Conservation (phyloP, 768 basidiomycete species). For the Leccinum boreale region DNA sequence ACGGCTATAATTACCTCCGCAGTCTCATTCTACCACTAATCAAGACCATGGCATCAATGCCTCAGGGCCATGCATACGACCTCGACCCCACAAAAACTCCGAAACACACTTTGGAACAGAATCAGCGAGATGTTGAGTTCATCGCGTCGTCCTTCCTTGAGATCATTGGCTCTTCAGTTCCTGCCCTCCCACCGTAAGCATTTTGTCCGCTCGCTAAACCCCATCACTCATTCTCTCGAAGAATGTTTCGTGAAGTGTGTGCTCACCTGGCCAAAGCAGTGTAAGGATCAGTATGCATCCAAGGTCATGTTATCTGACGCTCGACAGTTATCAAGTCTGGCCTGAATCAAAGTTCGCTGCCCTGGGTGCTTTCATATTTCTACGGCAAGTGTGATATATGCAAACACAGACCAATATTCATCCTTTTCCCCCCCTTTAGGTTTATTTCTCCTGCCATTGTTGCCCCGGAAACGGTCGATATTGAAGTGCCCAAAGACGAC, state of each 20-base stretch:
- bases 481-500: slow-evolving; percentile 69
- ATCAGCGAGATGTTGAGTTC: slow-evolving; percentile 66
- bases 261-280: slow-evolving; percentile 75
- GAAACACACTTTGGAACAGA: slow-evolving; percentile 61
- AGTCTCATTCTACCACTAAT: slow-evolving; percentile 75
- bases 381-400: slow-evolving; percentile 48
- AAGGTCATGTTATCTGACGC: slow-evolving; percentile 12
- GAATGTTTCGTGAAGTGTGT: slow-evolving; percentile 85
- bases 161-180: slow-evolving; percentile 67
- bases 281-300: slow-evolving; percentile 43
- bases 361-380: slow-evolving; percentile 87
- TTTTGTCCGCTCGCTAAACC: not conserved
- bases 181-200: slow-evolving; percentile 71
- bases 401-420: slow-evolving; percentile 2
- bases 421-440: slow-evolving; percentile 34
- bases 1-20: slow-evolving; percentile 90
- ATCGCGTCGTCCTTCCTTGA: slow-evolving; percentile 75
- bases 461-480: slow-evolving; percentile 78
- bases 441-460: slow-evolving; percentile 93
- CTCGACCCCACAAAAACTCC: slow-evolving; percentile 64
- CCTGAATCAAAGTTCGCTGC: slow-evolving; percentile 79
- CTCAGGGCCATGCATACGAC: slow-evolving; percentile 72
- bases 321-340: slow-evolving; percentile 58
- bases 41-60: slow-evolving; percentile 67
- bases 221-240: slow-evolving; percentile 27